These are phyloP conservation scores for Waltergamsia citrina DNA, from an alignment of 2,329 filamentous ascomycete species.

Conservation along the genomic window DNA sequence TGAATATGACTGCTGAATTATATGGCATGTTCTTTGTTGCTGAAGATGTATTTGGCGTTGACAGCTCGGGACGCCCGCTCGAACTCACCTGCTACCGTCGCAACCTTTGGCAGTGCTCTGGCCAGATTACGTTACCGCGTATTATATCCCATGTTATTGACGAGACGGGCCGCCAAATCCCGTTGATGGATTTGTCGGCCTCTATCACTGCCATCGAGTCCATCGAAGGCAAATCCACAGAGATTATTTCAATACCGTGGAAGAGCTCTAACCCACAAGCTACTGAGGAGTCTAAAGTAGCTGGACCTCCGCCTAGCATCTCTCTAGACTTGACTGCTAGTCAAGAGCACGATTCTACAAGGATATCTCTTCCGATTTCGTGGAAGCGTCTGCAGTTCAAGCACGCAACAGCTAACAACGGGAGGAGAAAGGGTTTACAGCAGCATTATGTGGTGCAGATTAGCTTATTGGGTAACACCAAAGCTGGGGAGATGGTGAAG, in stretches of 20 bases:
- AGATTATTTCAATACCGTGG: conserved; percentile 96
- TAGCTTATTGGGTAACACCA: conserved; percentile 69
- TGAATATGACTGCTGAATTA: conserved; percentile 63
- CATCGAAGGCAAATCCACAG: conserved; percentile 82
- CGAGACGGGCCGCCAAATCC: conserved; percentile 70
- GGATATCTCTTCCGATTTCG: conserved; percentile 71
- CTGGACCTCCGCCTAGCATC: conserved; percentile 41
- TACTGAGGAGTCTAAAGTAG: conserved; percentile 38
- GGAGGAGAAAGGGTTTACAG: conserved; percentile 83
- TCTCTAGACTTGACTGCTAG: conserved; percentile 45
- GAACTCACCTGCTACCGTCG: conserved; percentile 93
- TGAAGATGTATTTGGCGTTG: conserved; percentile 65
- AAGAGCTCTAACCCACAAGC: conserved; percentile 61
- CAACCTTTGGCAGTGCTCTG: conserved; percentile 92
- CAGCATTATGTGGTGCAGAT: conserved; percentile 91
- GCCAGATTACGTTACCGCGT: conserved; percentile 70
- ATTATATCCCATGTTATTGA: conserved; percentile 58
- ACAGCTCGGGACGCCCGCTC: conserved; percentile 47
- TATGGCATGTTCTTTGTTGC: conserved; percentile 87
- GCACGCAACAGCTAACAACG: conserved; percentile 94
- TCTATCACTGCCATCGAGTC: conserved; percentile 82
- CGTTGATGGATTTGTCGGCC: conserved; percentile 69
- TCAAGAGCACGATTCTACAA: conserved; percentile 68
- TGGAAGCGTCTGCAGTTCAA: conserved; percentile 96
- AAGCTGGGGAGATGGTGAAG: conserved; percentile 52